Base-by-base conservation (phyloP, 108 stramenopile species). In the Fragilaria radians region DNA sequence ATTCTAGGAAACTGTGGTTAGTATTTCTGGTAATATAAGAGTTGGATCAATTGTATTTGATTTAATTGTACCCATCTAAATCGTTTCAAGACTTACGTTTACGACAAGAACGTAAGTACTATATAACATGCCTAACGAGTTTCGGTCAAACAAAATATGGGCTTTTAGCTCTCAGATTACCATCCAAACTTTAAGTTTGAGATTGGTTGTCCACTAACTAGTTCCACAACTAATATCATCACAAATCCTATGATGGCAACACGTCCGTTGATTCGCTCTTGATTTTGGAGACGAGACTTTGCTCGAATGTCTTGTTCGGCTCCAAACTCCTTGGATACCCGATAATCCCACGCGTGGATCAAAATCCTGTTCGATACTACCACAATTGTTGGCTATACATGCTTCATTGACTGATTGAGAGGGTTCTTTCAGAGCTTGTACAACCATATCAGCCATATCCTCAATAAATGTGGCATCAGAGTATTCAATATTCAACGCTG, bases 371-470 rank as follows among this genome's bases (percentile, higher is more conserved):
- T 81, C 80, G 32, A 88, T 64, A 21, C 81, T 73, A 11, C 79
- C 82, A n/a, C 85, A 79, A 66, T 83, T 88, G 70, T 94, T 91
- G 3, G 85, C 82, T 5, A 91, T 79, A 75, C 93, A 94, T 4
- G 88, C 86, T 72, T 91, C 89, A 11, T 87, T 88, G 24, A 89
- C 80, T 30, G 75, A 77, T 32, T 85, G 81, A n/a, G 75, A 58
- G 32, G 93, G 93, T 61, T 82, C 80, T 28, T 64, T 52, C 29
- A 94, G 48, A 1, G 93, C 89, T 46, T 96, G 93, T 5, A 74
- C 78, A 4, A 99, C 96, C 83, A 98, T 77, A 59, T 94, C 88
- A 5, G 99, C 97, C 92, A 98, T 86, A 61, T 98, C 99, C 28
- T 85, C 68, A 36, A 96, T 93, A 65, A 99, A 97, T 5, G 74